Conservation (phyloP, 192 early-diverging fungal species). For the Podila epicladia region DNA sequence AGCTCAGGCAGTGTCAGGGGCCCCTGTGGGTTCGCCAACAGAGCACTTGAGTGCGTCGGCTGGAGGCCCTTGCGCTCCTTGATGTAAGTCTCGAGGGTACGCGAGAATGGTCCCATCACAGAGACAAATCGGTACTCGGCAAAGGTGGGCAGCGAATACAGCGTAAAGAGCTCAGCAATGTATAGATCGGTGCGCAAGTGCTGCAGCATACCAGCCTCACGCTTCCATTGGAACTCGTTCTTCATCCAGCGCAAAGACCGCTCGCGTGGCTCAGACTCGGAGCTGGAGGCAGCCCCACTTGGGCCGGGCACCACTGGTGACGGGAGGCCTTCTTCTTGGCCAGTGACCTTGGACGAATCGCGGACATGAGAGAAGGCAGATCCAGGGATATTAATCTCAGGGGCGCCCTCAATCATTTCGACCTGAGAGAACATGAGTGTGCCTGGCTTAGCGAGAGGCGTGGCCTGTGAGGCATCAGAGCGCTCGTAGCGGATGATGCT, state of each 20-base stretch:
- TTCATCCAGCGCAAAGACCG: conserved; percentile 42
- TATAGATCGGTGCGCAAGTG: conserved; percentile 28
- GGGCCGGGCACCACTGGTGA: conserved; percentile 38
- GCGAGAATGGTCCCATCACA: conserved; percentile 40
- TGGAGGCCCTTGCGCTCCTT: conserved; percentile 25
- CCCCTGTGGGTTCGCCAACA: conserved; percentile 5
- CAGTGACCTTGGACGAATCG: conserved; percentile 27
- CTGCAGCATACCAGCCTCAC: conserved; percentile 51
- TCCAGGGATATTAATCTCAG: conserved; percentile 27
- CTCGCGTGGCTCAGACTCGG: conserved; percentile 37
- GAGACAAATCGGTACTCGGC: conserved; percentile 47
- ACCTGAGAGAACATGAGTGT: conserved; percentile 46
- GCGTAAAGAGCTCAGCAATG: conserved; percentile 32
- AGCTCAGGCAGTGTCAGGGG: conserved; percentile 22
- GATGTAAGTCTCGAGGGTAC: conserved; percentile 37
- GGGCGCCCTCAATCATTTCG: conserved; percentile 28
- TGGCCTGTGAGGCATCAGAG: conserved; percentile 33
- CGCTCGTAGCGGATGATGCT: conserved; percentile 46
- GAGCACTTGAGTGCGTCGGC: neutral
- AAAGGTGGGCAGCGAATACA: conserved; percentile 24
- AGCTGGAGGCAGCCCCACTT: conserved; percentile 12
- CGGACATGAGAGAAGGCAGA: conserved; percentile 43
- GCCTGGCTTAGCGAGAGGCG: conserved; percentile 31
- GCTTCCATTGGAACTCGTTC: conserved; percentile 48
- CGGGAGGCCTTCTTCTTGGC: conserved; percentile 23